Evolutionary conservation across 2,329 filamentous ascomycete genomes (phyloP).

Genomic region (Neopestalotiopsis sp.): DNA sequence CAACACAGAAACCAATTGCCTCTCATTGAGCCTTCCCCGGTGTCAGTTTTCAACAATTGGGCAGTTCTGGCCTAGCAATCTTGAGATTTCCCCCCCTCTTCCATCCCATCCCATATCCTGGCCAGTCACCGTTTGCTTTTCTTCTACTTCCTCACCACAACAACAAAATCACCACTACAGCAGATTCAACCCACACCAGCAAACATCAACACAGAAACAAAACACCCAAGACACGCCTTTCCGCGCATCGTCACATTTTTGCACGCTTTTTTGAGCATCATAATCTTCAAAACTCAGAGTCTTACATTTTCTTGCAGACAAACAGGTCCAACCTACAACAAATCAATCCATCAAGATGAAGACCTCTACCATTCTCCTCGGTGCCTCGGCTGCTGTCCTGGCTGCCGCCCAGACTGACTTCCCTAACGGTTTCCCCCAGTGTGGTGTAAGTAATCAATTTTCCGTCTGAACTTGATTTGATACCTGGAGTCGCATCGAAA

Average conservation of each 20-base stretch:
- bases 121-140: neutral
- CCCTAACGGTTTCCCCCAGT: conserved; percentile 48
- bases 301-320: conserved; percentile 15
- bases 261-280: conserved; percentile 19
- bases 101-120: neutral
- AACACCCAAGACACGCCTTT: conserved; percentile 20
- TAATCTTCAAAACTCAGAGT: conserved; percentile 7
- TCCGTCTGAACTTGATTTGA: neutral
- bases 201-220: conserved; percentile 5
- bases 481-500: neutral
- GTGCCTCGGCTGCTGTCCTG: conserved; percentile 43
- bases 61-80: neutral
- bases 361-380: conserved; percentile 48
- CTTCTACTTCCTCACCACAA: neutral
- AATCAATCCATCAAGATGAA: conserved; percentile 51
- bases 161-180: neutral
- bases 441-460: conserved; percentile 49
- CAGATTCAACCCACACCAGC: neutral
- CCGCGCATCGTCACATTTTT: conserved; percentile 26
- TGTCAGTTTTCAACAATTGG: neutral
- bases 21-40: neutral
- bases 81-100: neutral
- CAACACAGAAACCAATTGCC: neutral
- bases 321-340: conserved; percentile 6
- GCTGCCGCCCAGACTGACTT: conserved; percentile 44